These are phyloP conservation scores for Thalassiosira profunda DNA, from an alignment of 108 stramenopile species.

Conservation along the genomic window DNA sequence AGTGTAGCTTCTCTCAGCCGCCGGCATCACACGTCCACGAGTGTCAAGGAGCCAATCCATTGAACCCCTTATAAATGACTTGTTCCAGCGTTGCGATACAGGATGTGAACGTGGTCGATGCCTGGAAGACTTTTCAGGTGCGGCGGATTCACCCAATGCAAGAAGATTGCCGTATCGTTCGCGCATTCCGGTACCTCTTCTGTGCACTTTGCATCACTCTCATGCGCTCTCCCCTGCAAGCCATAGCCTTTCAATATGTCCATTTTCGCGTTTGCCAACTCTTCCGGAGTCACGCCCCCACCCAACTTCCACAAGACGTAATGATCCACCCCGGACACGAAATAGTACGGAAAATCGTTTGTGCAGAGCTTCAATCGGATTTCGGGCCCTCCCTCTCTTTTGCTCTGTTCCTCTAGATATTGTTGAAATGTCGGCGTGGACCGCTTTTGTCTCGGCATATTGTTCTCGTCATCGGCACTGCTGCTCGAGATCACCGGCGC, in stretches of 20 bases:
- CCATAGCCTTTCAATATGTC: slow-evolving; percentile 11
- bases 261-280: slow-evolving; percentile 37
- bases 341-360: slow-evolving; percentile 54
- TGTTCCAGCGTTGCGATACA: no score
- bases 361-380: slow-evolving; percentile 15
- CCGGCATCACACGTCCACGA: no score
- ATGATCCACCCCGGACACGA: slow-evolving; percentile 40
- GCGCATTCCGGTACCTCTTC: not conserved
- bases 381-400: slow-evolving; percentile 4
- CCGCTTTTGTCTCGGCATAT: slow-evolving; percentile 20
- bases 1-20: no score
- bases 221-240: not conserved
- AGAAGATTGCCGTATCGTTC: slow-evolving; percentile 33
- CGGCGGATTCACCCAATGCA: slow-evolving; percentile 81
- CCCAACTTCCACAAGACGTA: slow-evolving; percentile 55
- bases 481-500: no score
- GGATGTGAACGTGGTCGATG: slow-evolving; percentile 78
- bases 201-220: not conserved
- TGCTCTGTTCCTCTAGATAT: not conserved
- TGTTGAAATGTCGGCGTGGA: slow-evolving; percentile 26
- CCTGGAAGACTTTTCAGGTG: slow-evolving; percentile 69
- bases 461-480: not conserved
- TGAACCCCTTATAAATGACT: no score
- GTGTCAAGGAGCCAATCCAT: no score
- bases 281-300: slow-evolving; percentile 18